Evolutionary conservation across 2,329 filamentous ascomycete genomes (phyloP).

Genomic region (Pyrenophora seminiperda): DNA sequence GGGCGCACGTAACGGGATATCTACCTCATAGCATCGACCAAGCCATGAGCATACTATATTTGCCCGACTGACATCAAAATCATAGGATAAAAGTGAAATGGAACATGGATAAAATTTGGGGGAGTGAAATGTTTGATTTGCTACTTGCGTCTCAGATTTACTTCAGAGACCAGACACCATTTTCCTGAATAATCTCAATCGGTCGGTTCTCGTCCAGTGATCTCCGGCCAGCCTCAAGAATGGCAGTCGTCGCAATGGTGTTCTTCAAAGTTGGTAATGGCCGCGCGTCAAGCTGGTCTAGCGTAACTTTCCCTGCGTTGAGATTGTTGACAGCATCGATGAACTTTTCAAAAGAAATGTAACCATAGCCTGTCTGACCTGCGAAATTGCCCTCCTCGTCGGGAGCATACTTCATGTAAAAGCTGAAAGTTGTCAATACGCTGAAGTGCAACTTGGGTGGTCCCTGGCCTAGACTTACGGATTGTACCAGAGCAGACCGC

Average conservation of each 20-base stretch:
- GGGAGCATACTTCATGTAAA: conserved; percentile 93
- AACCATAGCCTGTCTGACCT: conserved; percentile 89
- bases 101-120: no score
- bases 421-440: conserved; percentile 51
- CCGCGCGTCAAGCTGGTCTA: conserved; percentile 78
- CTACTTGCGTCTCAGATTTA: conserved; percentile 35
- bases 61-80: neutral
- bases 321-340: conserved; percentile 82
- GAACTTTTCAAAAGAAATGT: conserved; percentile 95
- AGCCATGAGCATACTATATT: neutral
- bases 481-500: conserved; percentile 81
- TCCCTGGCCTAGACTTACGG: conserved; percentile 58
- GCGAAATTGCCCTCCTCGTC: conserved; percentile 95
- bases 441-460: no score
- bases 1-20: no score
- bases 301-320: conserved; percentile 72
- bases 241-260: conserved; percentile 89
- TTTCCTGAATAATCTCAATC: conserved; percentile 72
- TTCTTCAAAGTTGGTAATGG: conserved; percentile 85
- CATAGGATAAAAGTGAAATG: no score
- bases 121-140: neutral
- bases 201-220: conserved; percentile 83
- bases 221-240: conserved; percentile 82
- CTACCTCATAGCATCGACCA: no score
- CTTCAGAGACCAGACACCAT: conserved; percentile 71